A percentile compares a stretch with the other conserved stretches of the same genome.
Conservation (phyloP, 2,329 filamentous ascomycete genomes). For the Diaporthe vexans region DNA sequence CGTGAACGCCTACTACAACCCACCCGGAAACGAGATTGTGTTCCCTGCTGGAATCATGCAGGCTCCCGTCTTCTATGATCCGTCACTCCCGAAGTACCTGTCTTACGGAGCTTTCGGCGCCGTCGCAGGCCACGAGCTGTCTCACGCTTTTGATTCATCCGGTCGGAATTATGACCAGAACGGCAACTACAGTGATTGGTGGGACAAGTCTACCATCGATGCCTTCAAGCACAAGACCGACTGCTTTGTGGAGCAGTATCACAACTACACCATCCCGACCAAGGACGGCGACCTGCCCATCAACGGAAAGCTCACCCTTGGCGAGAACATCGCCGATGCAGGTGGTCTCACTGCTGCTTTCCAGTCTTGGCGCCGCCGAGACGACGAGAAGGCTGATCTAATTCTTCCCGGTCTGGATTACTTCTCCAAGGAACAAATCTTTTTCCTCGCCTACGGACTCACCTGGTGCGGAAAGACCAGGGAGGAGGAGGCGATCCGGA, state of each 20-base stretch:
- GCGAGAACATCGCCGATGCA: slow-evolving; percentile 80
- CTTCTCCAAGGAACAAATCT: slow-evolving; percentile 78
- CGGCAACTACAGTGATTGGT: slow-evolving; percentile 77
- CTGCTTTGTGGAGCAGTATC: slow-evolving; percentile 79
- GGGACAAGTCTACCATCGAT: slow-evolving; percentile 70
- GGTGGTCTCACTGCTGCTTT: slow-evolving; percentile 75
- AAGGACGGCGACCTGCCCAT: slow-evolving; percentile 71
- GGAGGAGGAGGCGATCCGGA: slow-evolving; percentile 68
- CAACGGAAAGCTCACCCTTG: slow-evolving; percentile 74
- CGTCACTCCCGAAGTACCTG: slow-evolving; percentile 73
- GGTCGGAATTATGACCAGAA: slow-evolving; percentile 75
- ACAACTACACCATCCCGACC: slow-evolving; percentile 69
- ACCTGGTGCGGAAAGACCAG: slow-evolving; percentile 77
- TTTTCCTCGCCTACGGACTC: slow-evolving; percentile 76
- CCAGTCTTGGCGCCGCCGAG: slow-evolving; percentile 74
- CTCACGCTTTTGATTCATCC: slow-evolving; percentile 77
- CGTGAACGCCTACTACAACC: slow-evolving; percentile 77
- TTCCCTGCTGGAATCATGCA: slow-evolving; percentile 81
- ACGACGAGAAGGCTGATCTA: slow-evolving; percentile 63
- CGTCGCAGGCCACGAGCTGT: slow-evolving; percentile 77
- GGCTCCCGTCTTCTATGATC: slow-evolving; percentile 72
- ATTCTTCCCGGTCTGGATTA: slow-evolving; percentile 71
- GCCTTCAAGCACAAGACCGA: slow-evolving; percentile 71
- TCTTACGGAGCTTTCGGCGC: slow-evolving; percentile 79
- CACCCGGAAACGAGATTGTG: slow-evolving; percentile 75